Evolutionary conservation across 768 basidiomycete genomes (phyloP), one percentile per base, ranked within the genome.

Genomic region (Tricholoma terreum): DNA sequence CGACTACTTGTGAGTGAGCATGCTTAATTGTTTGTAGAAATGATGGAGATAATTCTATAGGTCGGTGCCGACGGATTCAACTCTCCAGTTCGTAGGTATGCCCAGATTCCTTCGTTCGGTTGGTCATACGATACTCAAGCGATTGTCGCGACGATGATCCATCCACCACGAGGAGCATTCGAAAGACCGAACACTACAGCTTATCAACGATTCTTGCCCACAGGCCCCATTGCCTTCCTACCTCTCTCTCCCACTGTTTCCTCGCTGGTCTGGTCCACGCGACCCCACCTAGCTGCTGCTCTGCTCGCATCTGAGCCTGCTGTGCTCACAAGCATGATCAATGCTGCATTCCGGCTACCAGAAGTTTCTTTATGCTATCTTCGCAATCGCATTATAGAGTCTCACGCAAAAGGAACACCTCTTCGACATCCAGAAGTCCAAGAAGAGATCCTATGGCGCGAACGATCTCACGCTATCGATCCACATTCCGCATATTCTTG

Each of bases 11-110:
- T 94, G 73, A 80, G 75, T 52, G 24, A 21, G 19, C 43, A 24
- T 40, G 31, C 35, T 27, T 43, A 8, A 35, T 8, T 15, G 11
- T 42, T 60, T 52, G 11, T 21, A 50, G 19, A 27, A 27, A 55
- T 34, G 30, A 24, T 38, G 43, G 50, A 33, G 45, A 50, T 21
- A 54, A 43, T 17, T 21, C n/a, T 50, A 35, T 62, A 93, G 91
- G 84, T 98, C 33, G 96, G 97, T 15, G 96, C 97, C 4, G 97
- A 98, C 66, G 97, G 97, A 3, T 87, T 86, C 69, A 95, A 94
- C 66, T 98, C 95, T 0, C 94, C 95, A 10, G 97, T 98, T 21
- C 85, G 94, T 46, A 69, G 86, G 22, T 98, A 87, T 67, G 89
- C 94, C 0, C 78, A 85, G 22, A 97, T 98, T 60, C 76, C 87